Conservation (phyloP, 345 rosid species). For the Eucalyptus rudis region DNA sequence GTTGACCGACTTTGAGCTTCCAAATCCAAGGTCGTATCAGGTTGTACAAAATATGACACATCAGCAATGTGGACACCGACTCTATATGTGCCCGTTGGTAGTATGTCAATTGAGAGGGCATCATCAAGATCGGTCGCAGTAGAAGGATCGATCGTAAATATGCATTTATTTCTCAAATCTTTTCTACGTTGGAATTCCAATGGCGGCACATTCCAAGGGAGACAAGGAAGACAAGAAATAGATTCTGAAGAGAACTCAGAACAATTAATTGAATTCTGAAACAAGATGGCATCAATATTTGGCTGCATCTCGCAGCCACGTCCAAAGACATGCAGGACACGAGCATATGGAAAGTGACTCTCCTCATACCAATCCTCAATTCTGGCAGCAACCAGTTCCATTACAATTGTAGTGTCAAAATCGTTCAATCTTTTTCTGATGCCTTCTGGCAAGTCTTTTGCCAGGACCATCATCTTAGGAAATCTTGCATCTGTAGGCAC, state of each 20-base stretch:
- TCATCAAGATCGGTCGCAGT: constrained; percentile 84
- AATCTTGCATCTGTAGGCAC: constrained; percentile 59
- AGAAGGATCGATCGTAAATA: constrained; percentile 67
- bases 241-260: constrained; percentile 54
- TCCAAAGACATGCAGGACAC: constrained; percentile 47
- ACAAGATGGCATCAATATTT: constrained; percentile 54
- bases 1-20: constrained; percentile 84
- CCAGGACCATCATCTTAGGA: constrained; percentile 54
- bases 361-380: constrained; percentile 66
- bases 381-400: constrained; percentile 66
- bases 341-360: constrained; percentile 43
- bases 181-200: constrained; percentile 43
- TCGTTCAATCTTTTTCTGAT: constrained; percentile 52
- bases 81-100: constrained; percentile 42
- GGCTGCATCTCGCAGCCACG: constrained; percentile 58
- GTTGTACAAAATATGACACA: constrained; percentile 78
- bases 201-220: constrained; percentile 65
- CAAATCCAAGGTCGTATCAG: constrained; percentile 50
- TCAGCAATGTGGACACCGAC: constrained; percentile 92
- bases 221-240: constrained; percentile 51
- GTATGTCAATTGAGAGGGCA: constrained; percentile 69
- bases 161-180: constrained; percentile 67
- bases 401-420: constrained; percentile 47
- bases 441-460: constrained; percentile 39
- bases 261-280: constrained; percentile 46